Base-by-base conservation (phyloP, 352 stramenopile species). In the Chrysophaeum taylorii region DNA sequence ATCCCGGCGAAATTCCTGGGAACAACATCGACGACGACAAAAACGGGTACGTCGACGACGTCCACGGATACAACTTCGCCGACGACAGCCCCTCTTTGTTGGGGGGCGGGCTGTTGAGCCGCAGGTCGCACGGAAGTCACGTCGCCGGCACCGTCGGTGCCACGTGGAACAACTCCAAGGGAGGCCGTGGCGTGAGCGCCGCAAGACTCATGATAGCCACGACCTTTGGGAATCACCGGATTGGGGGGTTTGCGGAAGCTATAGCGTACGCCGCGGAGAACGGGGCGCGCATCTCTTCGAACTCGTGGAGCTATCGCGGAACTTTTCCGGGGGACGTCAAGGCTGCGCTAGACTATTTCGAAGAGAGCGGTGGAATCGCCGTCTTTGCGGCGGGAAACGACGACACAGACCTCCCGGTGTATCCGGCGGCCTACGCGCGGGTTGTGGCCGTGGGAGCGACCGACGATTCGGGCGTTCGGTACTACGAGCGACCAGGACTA, bases 11-110 rank as follows among this genome's bases (percentile, higher is more conserved):
- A 25, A 66, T 66, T 18, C 45, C 33, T n/a, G 57, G 57, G 12
- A 66, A 66, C 57, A 36, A 36, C 33, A 5, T 27, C 12, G 57
- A 66, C 57, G 57, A 66, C 57, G 57, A 66, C 36, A n/a, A 45
- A 2, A 66, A 66, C 57, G 57, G 57, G 33, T 66, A 37, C 36
- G 57, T 66, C 57, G 57, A 66, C 57, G 57, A 66, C 35, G 41
- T 31, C 57, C 35, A 66, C 57, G 57, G 57, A 1, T 66, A 66
- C 57, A 66, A 66, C 57, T 31, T 33, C 35, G 57, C 57, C 33
- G 57, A 66, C 57, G 33, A 27, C 33, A 37, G 33, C 12, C 33
- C 33, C 9, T 45, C 57, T 2, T n/a, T 66, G 12, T 21, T 42
- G 33, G 57, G 57, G 1, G 31, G 27, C 33, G 4, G 5, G 12